These are phyloP conservation scores for Furcasterigmium sp. DNA, from an alignment of 2,329 filamentous ascomycete species.

Conservation along the genomic window DNA sequence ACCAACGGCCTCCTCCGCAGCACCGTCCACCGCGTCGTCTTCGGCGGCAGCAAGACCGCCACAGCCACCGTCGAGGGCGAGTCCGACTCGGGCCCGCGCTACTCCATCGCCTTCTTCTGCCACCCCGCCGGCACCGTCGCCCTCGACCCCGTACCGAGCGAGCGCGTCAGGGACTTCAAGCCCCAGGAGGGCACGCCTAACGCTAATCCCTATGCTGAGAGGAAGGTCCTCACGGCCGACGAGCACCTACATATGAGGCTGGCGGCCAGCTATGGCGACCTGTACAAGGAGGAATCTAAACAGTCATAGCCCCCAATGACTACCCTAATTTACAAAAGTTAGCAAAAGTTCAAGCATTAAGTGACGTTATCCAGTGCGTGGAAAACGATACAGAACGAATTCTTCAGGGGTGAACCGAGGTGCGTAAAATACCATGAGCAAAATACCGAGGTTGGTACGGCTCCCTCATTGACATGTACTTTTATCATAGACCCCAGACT, in stretches of 20 bases:
- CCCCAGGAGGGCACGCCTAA: conserved; percentile 22
- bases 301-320: too few species aligned
- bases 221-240: conserved; percentile 55
- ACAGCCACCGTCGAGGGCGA: conserved; percentile 33
- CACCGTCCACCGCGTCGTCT: conserved; percentile 85
- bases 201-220: conserved; percentile 43
- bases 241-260: conserved; percentile 60
- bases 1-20: conserved; percentile 82
- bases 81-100: conserved; percentile 45
- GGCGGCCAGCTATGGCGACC: conserved; percentile 49
- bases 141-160: conserved; percentile 56
- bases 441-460: too few species aligned
- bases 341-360: too few species aligned
- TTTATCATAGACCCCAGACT: too few species aligned
- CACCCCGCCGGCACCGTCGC: conserved; percentile 51
- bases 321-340: too few species aligned
- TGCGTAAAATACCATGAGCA: too few species aligned
- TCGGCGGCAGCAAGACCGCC: conserved; percentile 31
- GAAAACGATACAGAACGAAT: too few species aligned
- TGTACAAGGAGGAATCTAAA: conserved; percentile 37
- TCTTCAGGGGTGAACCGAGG: too few species aligned
- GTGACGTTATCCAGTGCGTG: too few species aligned
- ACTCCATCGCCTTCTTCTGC: conserved; percentile 65
- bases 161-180: conserved; percentile 41
- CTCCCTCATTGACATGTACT: too few species aligned